A percentile compares a stretch with the other conserved stretches of the same genome.
Evolutionary conservation across 192 early-diverging fungal species (phyloP).

Genomic region (Mortierella antarctica): DNA sequence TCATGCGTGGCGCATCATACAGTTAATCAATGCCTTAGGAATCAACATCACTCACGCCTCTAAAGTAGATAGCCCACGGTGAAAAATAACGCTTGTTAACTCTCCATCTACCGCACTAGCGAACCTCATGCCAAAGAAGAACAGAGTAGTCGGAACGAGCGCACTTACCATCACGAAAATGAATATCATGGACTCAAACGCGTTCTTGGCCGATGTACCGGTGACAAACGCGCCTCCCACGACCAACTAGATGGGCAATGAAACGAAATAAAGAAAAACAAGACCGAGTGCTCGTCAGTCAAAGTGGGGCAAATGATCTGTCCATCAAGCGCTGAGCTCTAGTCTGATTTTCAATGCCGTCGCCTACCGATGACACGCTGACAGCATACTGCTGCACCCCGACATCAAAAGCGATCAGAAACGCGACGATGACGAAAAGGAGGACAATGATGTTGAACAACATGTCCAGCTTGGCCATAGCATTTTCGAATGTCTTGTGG

Average conservation of each 20-base stretch:
- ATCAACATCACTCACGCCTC: too few relatives aligned
- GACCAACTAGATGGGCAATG: conserved; percentile 6
- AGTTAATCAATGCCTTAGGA: too few relatives aligned
- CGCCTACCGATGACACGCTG: conserved; percentile 37
- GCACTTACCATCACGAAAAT: conserved; percentile 43
- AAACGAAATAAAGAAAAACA: neutral
- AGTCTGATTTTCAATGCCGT: neutral
- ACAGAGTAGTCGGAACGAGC: neutral
- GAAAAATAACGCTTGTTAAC: too few relatives aligned
- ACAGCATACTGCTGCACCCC: conserved; percentile 49
- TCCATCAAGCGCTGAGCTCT: neutral
- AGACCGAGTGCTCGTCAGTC: neutral
- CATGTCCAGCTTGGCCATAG: conserved; percentile 47
- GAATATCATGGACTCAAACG: conserved; percentile 49
- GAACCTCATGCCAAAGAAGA: neutral
- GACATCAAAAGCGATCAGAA: conserved; percentile 35
- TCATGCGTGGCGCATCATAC: too few relatives aligned
- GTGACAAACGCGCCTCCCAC: conserved; percentile 46
- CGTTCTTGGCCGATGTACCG: conserved; percentile 48
- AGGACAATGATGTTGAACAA: conserved; percentile 25
- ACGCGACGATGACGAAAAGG: conserved; percentile 30
- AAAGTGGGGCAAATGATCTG: neutral
- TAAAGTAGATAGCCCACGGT: too few relatives aligned
- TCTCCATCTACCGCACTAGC: neutral
- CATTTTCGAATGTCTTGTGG: conserved; percentile 50